Conservation (phyloP, 1,284 basidiomycete species). For the Violaceomyces palustris region DNA sequence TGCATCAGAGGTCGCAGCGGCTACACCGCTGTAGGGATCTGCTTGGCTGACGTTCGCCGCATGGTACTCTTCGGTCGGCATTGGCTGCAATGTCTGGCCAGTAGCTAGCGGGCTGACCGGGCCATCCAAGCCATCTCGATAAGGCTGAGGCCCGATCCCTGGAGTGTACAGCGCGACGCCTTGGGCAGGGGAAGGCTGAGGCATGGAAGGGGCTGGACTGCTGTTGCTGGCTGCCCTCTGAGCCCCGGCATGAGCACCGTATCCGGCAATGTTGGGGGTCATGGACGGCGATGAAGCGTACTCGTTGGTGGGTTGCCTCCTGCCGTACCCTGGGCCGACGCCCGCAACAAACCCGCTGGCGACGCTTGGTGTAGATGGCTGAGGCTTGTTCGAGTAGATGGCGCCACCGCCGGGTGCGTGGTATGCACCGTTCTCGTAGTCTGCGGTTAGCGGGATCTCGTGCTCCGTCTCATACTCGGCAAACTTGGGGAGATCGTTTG, state of each 20-base stretch:
- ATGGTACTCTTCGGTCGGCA: constrained; percentile 9
- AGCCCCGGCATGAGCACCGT: constrained; percentile 30
- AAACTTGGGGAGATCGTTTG: constrained; percentile 41
- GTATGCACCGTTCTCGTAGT: constrained; percentile 33
- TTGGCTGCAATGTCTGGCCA: no score
- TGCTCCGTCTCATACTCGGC: constrained; percentile 46
- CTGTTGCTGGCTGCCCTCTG: no score
- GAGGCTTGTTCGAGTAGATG: constrained; percentile 19
- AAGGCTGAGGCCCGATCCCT: constrained; percentile 37
- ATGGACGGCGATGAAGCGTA: constrained; percentile 4
- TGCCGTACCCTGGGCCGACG: constrained; percentile 36
- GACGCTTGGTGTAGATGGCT: neutral
- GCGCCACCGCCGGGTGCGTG: constrained; percentile 9
- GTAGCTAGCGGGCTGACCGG: no score
- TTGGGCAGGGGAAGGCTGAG: constrained; percentile 1
- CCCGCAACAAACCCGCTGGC: constrained; percentile 11
- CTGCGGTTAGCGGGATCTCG: constrained; percentile 38
- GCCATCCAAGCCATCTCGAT: constrained; percentile 19
- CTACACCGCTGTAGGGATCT: constrained; percentile 16
- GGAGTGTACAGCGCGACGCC: constrained; percentile 23
- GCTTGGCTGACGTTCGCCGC: constrained; percentile 9
- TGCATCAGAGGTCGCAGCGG: constrained; percentile 3
- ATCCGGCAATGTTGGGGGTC: constrained; percentile 18
- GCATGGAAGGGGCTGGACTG: no score
- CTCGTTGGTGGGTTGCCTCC: constrained; percentile 13